Conservation (phyloP, 192 early-diverging fungal genomes). For the Gigaspora rosea region DNA sequence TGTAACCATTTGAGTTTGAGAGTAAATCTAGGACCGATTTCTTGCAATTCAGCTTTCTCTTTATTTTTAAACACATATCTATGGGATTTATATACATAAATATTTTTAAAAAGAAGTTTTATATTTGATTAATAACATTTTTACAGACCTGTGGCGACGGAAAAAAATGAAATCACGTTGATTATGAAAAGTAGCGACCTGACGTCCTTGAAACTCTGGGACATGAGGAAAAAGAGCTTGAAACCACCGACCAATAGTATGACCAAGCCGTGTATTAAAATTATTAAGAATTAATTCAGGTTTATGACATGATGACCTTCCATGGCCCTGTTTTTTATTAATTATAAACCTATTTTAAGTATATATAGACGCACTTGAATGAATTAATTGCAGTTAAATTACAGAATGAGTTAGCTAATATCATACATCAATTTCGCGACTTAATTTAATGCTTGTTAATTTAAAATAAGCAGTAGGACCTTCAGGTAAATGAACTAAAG, state of each 20-base stretch:
- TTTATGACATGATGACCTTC: conserved; percentile 73
- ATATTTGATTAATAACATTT: not conserved
- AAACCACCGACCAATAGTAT: conserved; percentile 95
- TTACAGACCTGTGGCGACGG: conserved; percentile 78
- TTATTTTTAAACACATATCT: conserved; percentile 85
- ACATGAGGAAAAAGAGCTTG: conserved; percentile 96
- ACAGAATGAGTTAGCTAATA: not conserved
- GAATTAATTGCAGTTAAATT: not conserved
- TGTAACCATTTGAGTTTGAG: conserved; percentile 93
- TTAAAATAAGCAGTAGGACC: conserved; percentile 98
- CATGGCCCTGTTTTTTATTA: conserved; percentile 62
- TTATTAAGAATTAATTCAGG: conserved; percentile 98
- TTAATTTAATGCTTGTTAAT: conserved; percentile 76
- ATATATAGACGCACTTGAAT: conserved; percentile 6
- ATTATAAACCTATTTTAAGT: not conserved
- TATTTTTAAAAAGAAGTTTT: not conserved
- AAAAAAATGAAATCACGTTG: conserved; percentile 99
- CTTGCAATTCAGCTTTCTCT: conserved; percentile 86
- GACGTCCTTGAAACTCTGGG: conserved; percentile 93
- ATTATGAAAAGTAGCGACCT: conserved; percentile 96
- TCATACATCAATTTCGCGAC: conserved; percentile 66
- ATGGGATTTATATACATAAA: not conserved
- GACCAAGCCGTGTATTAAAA: conserved; percentile 94
- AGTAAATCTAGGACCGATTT: conserved; percentile 95
- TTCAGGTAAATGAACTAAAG: conserved; percentile 91